Percentiles rank a stretch among this genome's conserved stretches.
phyloP scores from a whole-genome alignment of 371 early-diverging fungal species.

The Apophysomyces elegans region DNA sequence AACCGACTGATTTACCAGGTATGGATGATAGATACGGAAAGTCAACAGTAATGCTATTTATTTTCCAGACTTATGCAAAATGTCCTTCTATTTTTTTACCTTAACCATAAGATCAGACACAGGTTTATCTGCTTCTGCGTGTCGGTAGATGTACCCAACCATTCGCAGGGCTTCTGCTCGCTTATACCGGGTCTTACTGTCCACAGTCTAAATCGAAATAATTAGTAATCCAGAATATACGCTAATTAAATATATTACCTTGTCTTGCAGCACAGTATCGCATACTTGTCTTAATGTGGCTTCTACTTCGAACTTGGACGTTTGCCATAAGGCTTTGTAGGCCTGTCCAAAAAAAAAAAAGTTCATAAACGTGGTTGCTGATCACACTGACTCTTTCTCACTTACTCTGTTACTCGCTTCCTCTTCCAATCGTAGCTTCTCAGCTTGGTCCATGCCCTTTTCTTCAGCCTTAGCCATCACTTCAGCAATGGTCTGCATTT shows the following conservation, averaged over 20 bases:
- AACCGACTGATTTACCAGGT: too few relatives aligned
- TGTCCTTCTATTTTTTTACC: conserved; percentile 18
- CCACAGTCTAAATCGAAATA: conserved; percentile 28
- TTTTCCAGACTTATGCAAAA: too few relatives aligned
- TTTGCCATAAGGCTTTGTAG: conserved; percentile 92
- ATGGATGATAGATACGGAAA: too few relatives aligned
- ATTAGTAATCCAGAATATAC: not conserved
- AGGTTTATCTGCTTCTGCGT: conserved; percentile 46
- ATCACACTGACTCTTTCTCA: not conserved
- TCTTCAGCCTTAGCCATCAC: conserved; percentile 89
- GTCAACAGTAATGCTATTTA: too few relatives aligned
- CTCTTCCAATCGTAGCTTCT: conserved; percentile 73
- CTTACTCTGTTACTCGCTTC: conserved; percentile 63
- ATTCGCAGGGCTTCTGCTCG: conserved; percentile 53
- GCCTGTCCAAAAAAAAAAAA: conserved; percentile 53
- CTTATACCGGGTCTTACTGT: conserved; percentile 37
- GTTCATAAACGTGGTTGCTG: not conserved
- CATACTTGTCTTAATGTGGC: conserved; percentile 85
- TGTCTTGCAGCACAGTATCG: conserved; percentile 72
- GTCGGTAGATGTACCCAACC: conserved; percentile 52
- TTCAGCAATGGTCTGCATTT: conserved; percentile 83
- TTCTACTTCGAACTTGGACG: conserved; percentile 93
- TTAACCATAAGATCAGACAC: conserved; percentile 34
- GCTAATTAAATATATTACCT: conserved; percentile 14
- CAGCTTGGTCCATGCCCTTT: conserved; percentile 66